Base-by-base conservation (phyloP, 192 early-diverging fungal genomes). In the Glomus cerebriforme region DNA sequence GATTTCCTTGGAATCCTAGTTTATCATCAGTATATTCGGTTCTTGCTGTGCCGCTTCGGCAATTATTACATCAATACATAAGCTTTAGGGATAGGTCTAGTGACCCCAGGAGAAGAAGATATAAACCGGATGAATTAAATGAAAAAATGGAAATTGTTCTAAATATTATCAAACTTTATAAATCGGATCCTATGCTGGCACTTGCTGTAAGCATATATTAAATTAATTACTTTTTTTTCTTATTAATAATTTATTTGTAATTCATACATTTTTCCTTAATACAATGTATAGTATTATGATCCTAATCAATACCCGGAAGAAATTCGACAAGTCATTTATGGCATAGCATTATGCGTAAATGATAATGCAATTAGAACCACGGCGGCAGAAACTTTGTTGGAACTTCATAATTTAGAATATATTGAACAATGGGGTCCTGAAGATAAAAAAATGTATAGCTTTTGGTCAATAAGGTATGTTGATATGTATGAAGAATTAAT, bases 141-240 rank as follows among this genome's bases (percentile, higher is more conserved):
- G 95, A 98, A 79, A 90, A 92, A 26, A 86, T 93, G 58, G 94
- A 97, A 75, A 84, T 98, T n/a, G 87, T 97, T 22, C 77, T 91
- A 9, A 87, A 87, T 59, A 90, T 97, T 24, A 85, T 98, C 69
- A 91, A 90, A 59, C 87, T 93, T 58, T 95, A 95, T 81, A 86
- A 87, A 59, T 85, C 83, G 31, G 93, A 94, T 83, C 96, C 97
- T 8, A 83, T 89, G 58, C 82, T 97, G 60, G 91, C 92, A 7
- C 88, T 97, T 35, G 85, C 85, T 10, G 91, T 92, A 85, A 86
- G 89, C 86, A 13, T 39, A 22, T 34, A 43, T 37, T 22, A 1
- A n/a, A 37, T 31, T 10, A 24, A 32, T 66, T 32, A 19, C 3
- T 39, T 10, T 39, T 37, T 39, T 26, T 22, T 34, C 7, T 9